phyloP scores from a whole-genome alignment of 2,329 filamentous ascomycete genomes.

The Penicillium sumatraense region DNA sequence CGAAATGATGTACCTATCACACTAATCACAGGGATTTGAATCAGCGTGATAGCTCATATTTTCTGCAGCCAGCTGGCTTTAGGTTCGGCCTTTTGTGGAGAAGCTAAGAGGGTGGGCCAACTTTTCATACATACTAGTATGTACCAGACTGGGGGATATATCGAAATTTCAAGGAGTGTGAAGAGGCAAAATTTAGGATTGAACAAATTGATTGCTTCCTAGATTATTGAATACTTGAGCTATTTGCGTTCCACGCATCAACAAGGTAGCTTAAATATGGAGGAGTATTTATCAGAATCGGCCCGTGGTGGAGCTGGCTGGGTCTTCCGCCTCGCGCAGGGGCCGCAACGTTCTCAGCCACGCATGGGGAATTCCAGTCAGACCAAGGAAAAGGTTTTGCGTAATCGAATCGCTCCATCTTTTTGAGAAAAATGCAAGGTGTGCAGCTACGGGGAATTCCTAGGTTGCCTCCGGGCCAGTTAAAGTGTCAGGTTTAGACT shows the following conservation, averaged over 20 bases:
- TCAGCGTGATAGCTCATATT: constrained; percentile 7
- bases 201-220: neutral
- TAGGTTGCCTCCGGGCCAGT: neutral
- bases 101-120: no score
- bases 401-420: neutral
- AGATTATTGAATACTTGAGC: neutral
- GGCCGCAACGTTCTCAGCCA: neutral
- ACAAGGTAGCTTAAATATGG: neutral
- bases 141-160: no score
- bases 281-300: neutral
- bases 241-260: neutral
- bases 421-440: neutral
- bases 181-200: no score
- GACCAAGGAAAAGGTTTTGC: neutral
- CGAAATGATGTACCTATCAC: constrained; percentile 1
- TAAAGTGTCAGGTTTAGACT: neutral
- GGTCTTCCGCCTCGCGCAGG: neutral
- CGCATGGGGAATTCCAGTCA: neutral
- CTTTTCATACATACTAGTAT: no score
- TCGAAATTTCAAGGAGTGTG: no score
- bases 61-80: neutral
- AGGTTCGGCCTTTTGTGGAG: constrained; percentile 11
- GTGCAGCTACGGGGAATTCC: neutral
- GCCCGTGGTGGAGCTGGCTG: neutral
- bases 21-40: neutral